Base-by-base conservation (phyloP, 352 stramenopile genomes). In the Pythium brassicae region DNA sequence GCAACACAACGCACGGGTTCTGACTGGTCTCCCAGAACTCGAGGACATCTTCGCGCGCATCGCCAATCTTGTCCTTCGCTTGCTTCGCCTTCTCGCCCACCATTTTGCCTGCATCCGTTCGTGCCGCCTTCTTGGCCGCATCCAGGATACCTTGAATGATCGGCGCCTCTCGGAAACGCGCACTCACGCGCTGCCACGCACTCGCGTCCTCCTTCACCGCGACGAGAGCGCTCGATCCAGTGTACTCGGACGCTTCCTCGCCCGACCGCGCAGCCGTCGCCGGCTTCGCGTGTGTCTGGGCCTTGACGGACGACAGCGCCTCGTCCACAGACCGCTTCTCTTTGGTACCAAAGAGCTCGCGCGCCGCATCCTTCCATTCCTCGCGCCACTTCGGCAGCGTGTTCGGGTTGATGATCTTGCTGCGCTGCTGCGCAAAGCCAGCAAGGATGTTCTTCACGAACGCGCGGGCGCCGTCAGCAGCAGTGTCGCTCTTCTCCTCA, bases 1-100 rank as follows among this genome's bases (percentile, higher is more conserved):
- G 29, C 29, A 43, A 26, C 22, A 25, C 9, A 44, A 76, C 72
- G 49, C 95, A 96, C 54, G 97, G 97, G 83, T 99, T 99, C 74
- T 99, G 97, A 68, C 89, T 98, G 43, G 96, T 99, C 68, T 99
- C 96, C 96, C 96, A 99, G 56, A 97, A 90, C 76, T 99, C 96
- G 11, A 87, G 71, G 1, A 87, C 86, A 42, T 96, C 87, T 71
- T 94, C 80, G 22, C 77, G 77, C 25, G 78, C 81, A 50, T 96
- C 86, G 42, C 76, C 81, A 37, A 93, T 68, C 64, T 93, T 94
- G 59, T 92, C 71, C 46, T 85, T 89, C 7, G 85, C 82, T 34
- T 75, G 65, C 69, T 90, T 91, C 19, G 84, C 86, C 19, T 61
- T 89, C 57, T 83, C 65, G 12, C 80, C 74, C 25, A 92, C 73